phyloP scores from a whole-genome alignment of 371 early-diverging fungal genomes.

The Apophysomyces variabilis region DNA sequence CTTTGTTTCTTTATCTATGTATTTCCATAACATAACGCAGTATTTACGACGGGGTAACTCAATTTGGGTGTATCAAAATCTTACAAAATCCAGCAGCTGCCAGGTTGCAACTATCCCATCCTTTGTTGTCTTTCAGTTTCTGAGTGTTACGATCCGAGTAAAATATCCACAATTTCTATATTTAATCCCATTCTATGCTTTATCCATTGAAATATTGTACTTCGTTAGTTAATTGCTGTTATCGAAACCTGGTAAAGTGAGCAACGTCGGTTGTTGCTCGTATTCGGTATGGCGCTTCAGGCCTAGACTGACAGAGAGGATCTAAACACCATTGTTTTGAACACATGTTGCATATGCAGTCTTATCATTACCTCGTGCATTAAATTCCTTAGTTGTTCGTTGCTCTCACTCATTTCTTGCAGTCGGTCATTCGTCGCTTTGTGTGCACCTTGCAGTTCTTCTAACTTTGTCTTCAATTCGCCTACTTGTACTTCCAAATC shows the following conservation, averaged over 20 bases:
- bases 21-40: too few relatives aligned
- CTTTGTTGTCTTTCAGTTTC: too few relatives aligned
- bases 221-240: neutral
- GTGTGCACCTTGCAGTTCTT: conserved; percentile 36
- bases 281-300: conserved; percentile 5
- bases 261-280: neutral
- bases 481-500: conserved; percentile 54
- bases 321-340: neutral
- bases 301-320: neutral
- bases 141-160: too few relatives aligned
- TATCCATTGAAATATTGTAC: neutral
- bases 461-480: conserved; percentile 47
- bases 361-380: conserved; percentile 46
- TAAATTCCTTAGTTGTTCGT: conserved; percentile 49
- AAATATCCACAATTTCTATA: too few relatives aligned
- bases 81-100: too few relatives aligned
- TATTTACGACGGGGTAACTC: too few relatives aligned
- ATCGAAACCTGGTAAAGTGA: neutral
- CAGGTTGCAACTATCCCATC: too few relatives aligned
- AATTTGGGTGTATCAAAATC: too few relatives aligned
- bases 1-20: too few relatives aligned
- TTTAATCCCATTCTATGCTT: neutral
- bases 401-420: conserved; percentile 53
- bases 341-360: neutral
- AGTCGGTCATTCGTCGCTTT: conserved; percentile 38